Evolutionary conservation across 202 grass and related monocot genomes (phyloP), one percentile per base, ranked within the genome.

Genomic region (Saccharum hybrid): DNA sequence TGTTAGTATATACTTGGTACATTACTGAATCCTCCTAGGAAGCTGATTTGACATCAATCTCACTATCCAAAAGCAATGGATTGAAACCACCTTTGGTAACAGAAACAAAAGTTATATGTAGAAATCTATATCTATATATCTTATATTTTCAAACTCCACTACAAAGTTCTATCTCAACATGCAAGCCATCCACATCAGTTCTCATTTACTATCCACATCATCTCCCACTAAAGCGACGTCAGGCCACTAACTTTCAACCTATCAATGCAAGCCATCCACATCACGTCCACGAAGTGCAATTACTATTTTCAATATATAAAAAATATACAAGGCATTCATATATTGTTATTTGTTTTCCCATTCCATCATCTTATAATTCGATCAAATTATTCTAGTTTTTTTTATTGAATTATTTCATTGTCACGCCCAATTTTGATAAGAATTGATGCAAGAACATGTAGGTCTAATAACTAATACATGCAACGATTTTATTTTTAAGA

Each of bases 21-120:
- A 40, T 76, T 26, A 81, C 63, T 46, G 6, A 65, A 63, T 82
- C 41, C n/a, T 82, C 41, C 66, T 15, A 75, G 54, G 30, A 65
- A 82, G 40, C 59, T 61, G 66, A 71, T 70, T 78, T 34, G 45
- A 63, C 26, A 71, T 72, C 30, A 11, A 64, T 65, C 13, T 74
- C 63, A 59, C 54, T 59, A 56, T 8, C 52, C 54, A 75, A 1
- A 67, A 66, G 43, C 33, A 78, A 62, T 69, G 11, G 31, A 82
- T 18, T 56, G 43, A 85, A 45, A 57, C 6, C 71, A 72, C 15
- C 28, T 62, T 79, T 18, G 38, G 36, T 48, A 68, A 16, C 62
- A 79, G 3, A 63, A 19, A 66, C 31, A 46, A 65, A 28, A 72
- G 31, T 16, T 23, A 15, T 1, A 77, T 77, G 14, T 33, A 48